These are phyloP conservation scores for Synura sp. DNA, from an alignment of 352 stramenopile genomes.

Conservation along the genomic window DNA sequence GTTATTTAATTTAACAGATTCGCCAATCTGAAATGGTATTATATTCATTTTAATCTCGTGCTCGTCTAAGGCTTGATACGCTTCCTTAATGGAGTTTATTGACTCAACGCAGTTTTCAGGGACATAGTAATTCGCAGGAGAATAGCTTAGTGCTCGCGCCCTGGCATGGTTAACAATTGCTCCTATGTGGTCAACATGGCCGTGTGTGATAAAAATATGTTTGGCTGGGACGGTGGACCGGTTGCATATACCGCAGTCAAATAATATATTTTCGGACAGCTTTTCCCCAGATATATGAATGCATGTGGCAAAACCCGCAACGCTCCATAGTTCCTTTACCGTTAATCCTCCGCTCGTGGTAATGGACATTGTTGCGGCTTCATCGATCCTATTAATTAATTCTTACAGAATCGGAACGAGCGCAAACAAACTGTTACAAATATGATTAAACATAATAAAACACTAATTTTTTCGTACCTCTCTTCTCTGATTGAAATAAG, in stretches of 20 bases:
- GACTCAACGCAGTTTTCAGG: neutral
- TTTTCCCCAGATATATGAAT: neutral
- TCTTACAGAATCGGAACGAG: too few species aligned
- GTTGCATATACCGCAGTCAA: constrained; percentile 8
- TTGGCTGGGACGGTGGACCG: neutral
- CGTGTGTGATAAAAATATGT: constrained; percentile 8
- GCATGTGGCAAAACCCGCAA: neutral
- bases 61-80: constrained; percentile 1
- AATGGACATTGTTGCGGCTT: too few species aligned
- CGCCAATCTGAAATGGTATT: neutral
- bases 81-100: neutral
- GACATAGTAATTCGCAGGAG: constrained; percentile 5
- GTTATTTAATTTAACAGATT: neutral
- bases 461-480: too few species aligned
- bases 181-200: constrained; percentile 12
- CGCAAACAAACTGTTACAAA: too few species aligned
- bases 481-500: too few species aligned
- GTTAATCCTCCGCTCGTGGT: neutral
- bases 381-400: too few species aligned
- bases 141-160: neutral
- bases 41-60: constrained; percentile 8
- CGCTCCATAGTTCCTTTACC: neutral
- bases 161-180: neutral
- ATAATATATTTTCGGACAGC: neutral
- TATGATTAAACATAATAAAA: too few species aligned